Base-by-base conservation (phyloP, 768 basidiomycete species). In the Amanita pseudoporphyria region DNA sequence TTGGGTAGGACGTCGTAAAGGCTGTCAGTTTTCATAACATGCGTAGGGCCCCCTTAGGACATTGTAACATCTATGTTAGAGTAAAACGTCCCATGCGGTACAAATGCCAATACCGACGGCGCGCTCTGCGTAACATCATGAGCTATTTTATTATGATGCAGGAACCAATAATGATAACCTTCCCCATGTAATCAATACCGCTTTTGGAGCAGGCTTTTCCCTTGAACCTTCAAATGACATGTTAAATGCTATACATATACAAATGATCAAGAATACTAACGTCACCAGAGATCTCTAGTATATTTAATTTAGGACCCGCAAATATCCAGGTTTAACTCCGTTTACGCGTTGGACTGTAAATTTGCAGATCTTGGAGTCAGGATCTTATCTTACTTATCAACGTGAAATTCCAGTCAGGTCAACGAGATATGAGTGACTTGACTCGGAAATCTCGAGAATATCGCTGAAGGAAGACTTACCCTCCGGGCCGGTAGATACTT, bases 371-470 rank as follows among this genome's bases (percentile, higher is more conserved):
- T 66, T 62, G 41, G 61, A 64, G 43, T 56, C 53, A 14, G 65
- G 61, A 55, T 73, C 55, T 61, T 57, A 55, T 38, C 56, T 58
- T 35, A 60, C 62, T 4, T 49, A 56, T 76, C 69, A 1, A 78
- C 79, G 58, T 82, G 84, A 50, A 62, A 68, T 62, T 84, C 83
- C 3, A 86, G 70, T 79, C 81, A 84, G 52, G 78, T 75, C 0
- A 81, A 82, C 19, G 14, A 26, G 16, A 14, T 6, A n/a, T 14
- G 18, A 9, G 14, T 10, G n/a, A 19, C 16, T 19, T 7, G 7
- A 36, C 5, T 36, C 5, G 16, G 38, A 40, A 21, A 40, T 21
- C 18, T 19, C 3, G 12, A 21, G 19, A 9, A 21, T 22, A 6
- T 4, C 2, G 18, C 6, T 3, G 18, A 6, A 40, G 12, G 41